phyloP scores from a whole-genome alignment of 2,329 filamentous ascomycete species.

The Colletotrichum chrysophilum region DNA sequence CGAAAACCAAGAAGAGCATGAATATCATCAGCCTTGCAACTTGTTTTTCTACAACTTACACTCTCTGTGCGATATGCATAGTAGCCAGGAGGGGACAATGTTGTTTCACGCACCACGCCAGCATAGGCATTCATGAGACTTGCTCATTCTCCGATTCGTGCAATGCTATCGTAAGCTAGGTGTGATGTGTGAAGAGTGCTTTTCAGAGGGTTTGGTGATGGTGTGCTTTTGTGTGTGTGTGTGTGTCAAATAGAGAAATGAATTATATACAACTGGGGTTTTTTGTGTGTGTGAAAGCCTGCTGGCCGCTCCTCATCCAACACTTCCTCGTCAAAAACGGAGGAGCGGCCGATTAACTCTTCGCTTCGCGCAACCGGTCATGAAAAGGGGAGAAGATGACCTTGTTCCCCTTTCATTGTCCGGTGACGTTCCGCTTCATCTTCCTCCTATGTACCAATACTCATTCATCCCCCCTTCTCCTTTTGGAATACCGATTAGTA shows the following conservation, averaged over 20 bases:
- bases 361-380: not conserved
- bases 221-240: not conserved
- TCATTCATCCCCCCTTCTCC: not conserved
- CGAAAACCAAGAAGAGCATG: conserved; percentile 5
- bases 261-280: conserved; percentile 18
- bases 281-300: not conserved
- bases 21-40: not conserved
- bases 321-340: not conserved
- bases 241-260: not conserved
- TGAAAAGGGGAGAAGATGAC: not conserved
- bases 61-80: not conserved
- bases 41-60: not conserved
- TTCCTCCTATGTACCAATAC: not conserved
- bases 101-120: not conserved
- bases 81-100: not conserved
- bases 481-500: not conserved
- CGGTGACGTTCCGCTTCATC: not conserved
- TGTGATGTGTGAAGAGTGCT: not conserved
- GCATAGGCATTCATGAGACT: conserved; percentile 13
- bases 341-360: not conserved
- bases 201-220: not conserved
- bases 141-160: conserved; percentile 3
- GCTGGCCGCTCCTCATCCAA: not conserved
- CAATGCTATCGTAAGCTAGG: not conserved
- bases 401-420: not conserved